Conservation (phyloP, 495 filamentous ascomycete genomes). For the Niebla homalea region DNA sequence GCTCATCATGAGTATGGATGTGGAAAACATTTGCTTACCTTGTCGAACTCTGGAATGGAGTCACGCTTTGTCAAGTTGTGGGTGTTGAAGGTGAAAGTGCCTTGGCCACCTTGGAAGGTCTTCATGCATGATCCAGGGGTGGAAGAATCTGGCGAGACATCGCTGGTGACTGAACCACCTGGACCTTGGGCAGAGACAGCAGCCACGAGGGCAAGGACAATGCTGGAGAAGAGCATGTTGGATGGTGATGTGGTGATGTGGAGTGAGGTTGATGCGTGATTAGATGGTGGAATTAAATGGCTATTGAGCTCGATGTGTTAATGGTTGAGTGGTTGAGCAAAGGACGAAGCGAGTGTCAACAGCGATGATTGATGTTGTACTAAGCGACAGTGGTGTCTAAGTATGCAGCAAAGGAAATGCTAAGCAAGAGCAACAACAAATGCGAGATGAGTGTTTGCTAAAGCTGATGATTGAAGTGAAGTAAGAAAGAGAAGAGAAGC, state of each 20-base stretch:
- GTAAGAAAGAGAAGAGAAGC: no score
- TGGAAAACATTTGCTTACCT: not conserved
- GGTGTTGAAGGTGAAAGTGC: not conserved
- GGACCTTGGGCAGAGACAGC: conserved; percentile 11
- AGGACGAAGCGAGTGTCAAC: conserved; percentile 1
- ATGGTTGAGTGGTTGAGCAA: not conserved
- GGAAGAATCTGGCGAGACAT: conserved; percentile 18
- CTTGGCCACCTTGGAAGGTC: conserved; percentile 5
- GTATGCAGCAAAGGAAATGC: no score
- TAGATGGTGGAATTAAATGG: not conserved
- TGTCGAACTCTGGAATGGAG: not conserved
- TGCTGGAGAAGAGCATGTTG: conserved; percentile 9
- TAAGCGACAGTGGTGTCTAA: no score
- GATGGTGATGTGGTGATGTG: not conserved
- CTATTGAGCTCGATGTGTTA: not conserved
- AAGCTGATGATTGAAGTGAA: no score
- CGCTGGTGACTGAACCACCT: conserved; percentile 27
- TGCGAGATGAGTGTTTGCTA: no score
- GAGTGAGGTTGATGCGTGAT: not conserved
- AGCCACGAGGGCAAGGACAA: conserved; percentile 11
- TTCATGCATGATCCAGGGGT: conserved; percentile 15
- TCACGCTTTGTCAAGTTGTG: not conserved
- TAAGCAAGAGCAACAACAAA: no score
- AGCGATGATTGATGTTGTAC: no score
- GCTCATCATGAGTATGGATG: conserved; percentile 7